Evolutionary conservation across 2,329 filamentous ascomycete species (phyloP).

Genomic region (Pseudocercospora crystallina): DNA sequence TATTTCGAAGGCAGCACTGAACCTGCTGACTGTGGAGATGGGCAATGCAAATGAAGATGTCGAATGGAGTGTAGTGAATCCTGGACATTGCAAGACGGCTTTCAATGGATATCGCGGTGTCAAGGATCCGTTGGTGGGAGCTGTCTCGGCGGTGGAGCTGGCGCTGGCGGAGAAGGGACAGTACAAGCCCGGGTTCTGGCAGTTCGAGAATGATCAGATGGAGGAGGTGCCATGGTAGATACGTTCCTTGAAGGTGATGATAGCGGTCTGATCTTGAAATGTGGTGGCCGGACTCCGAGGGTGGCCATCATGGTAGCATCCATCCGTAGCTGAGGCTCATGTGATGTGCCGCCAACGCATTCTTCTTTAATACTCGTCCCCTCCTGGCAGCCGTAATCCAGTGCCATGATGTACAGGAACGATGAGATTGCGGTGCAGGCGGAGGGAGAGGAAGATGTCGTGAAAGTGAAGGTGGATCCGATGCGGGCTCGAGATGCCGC

Average conservation of each 20-base stretch:
- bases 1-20: constrained; percentile 27
- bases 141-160: constrained; percentile 23
- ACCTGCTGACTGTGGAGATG: constrained; percentile 28
- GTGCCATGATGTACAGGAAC: too few relatives aligned
- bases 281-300: too few relatives aligned
- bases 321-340: too few relatives aligned
- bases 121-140: constrained; percentile 27
- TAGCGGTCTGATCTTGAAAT: not conserved
- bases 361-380: too few relatives aligned
- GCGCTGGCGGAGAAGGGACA: constrained; percentile 14
- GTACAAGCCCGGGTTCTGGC: constrained; percentile 25
- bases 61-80: constrained; percentile 21
- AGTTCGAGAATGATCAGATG: constrained; percentile 14
- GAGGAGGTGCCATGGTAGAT: constrained; percentile 15
- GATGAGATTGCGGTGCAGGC: too few relatives aligned
- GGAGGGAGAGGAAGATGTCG: too few relatives aligned
- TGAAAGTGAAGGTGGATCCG: too few relatives aligned
- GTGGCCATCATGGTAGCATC: too few relatives aligned
- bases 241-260: not conserved
- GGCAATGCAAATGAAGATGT: constrained; percentile 16
- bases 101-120: constrained; percentile 27
- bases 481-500: too few relatives aligned
- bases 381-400: too few relatives aligned
- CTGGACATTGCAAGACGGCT: constrained; percentile 28
- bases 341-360: too few relatives aligned